Conservation (phyloP, 768 basidiomycete genomes). For the Hericium rajendrae region DNA sequence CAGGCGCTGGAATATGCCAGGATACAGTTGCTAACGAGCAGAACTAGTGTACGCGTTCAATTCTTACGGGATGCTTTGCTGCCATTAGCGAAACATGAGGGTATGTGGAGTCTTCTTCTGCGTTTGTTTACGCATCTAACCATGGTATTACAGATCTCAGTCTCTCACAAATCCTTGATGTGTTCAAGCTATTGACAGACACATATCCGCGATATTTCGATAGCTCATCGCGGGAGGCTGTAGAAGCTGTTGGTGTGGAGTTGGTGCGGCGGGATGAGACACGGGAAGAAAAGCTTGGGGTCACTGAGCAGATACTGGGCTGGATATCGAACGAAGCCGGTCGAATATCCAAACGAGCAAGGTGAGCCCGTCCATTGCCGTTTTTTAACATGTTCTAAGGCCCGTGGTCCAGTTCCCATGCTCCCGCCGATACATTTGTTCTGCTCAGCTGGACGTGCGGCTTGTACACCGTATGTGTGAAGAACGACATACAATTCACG, state of each 20-base stretch:
- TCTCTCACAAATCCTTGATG: conserved; percentile 51
- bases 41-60: conserved; percentile 42
- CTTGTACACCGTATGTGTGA: conserved; percentile 44
- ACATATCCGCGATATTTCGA: conserved; percentile 80
- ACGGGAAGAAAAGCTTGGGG: conserved; percentile 43
- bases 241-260: conserved; percentile 55
- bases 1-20: conserved; percentile 46
- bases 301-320: conserved; percentile 61
- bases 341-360: conserved; percentile 44
- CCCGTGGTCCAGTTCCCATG: conserved; percentile 21
- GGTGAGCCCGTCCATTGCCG: conserved; percentile 32
- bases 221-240: conserved; percentile 56
- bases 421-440: conserved; percentile 54
- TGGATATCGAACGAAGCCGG: conserved; percentile 68
- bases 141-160: conserved; percentile 39
- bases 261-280: conserved; percentile 55
- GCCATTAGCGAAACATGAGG: conserved; percentile 45
- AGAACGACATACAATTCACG: conserved; percentile 34
- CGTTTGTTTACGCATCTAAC: background rate
- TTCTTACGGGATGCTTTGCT: conserved; percentile 58
- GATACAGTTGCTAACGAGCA: conserved; percentile 36
- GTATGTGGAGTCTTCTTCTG: conserved; percentile 26
- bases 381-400: background rate
- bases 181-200: conserved; percentile 63
- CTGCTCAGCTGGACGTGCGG: conserved; percentile 65